A percentile compares a stretch with the other conserved stretches of the same genome.
phyloP scores from a whole-genome alignment of 805 yeast species.

The Metschnikowia gelsemii region DNA sequence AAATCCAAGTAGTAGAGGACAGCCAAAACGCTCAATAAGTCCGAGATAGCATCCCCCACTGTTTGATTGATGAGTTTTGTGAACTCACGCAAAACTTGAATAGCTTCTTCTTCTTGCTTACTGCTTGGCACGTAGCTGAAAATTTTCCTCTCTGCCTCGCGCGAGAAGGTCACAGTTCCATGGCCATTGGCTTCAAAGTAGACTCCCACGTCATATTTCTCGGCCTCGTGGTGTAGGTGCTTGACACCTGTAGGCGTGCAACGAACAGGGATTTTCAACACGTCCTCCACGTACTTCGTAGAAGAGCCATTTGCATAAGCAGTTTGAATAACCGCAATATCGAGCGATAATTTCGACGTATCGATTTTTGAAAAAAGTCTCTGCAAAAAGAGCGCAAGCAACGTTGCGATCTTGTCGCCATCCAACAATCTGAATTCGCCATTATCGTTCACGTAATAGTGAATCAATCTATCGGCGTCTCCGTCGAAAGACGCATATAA shows the following conservation, averaged over 20 bases:
- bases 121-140: constrained; percentile 31
- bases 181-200: constrained; percentile 99
- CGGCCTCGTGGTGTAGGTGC: constrained; percentile 91
- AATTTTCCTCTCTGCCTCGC: constrained; percentile 40
- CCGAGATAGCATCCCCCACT: constrained; percentile 98
- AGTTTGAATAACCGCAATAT: constrained; percentile 89
- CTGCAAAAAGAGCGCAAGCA: constrained; percentile 68
- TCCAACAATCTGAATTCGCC: constrained; percentile 62
- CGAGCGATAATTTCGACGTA: constrained; percentile 43
- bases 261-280: constrained; percentile 70
- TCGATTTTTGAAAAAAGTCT: constrained; percentile 49
- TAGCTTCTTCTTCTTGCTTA: constrained; percentile 48
- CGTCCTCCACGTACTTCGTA: constrained; percentile 63
- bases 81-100: constrained; percentile 56
- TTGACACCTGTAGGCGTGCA: constrained; percentile 97
- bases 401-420: constrained; percentile 90
- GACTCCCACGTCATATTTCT: constrained; percentile 81
- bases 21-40: constrained; percentile 72
- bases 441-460: constrained; percentile 53
- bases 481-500: constrained; percentile 90
- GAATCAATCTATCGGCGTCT: constrained; percentile 93
- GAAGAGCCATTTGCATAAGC: constrained; percentile 97
- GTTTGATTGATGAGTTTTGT: constrained; percentile 86
- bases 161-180: constrained; percentile 87
- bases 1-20: constrained; percentile 56